Percentiles rank a stretch among this genome's conserved stretches.
Conservation (phyloP, 1,284 basidiomycete genomes). For the Naganishia sp. region DNA sequence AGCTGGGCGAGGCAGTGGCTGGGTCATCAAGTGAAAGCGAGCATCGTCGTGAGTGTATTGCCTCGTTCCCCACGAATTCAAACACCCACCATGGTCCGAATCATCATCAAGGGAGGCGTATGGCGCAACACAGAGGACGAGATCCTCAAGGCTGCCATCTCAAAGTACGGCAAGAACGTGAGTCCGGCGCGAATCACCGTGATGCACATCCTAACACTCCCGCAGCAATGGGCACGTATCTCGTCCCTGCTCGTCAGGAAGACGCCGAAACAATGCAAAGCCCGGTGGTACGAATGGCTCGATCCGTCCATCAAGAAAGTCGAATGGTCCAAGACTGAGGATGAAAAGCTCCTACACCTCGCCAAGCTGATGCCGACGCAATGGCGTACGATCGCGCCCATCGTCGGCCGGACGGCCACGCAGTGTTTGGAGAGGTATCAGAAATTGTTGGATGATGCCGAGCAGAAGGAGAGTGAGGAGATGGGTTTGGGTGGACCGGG, state of each 20-base stretch:
- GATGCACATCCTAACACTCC: neutral
- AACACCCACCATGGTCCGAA: conserved; percentile 61
- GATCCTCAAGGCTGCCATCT: conserved; percentile 94
- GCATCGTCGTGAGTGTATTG: too few species aligned
- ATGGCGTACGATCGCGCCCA: conserved; percentile 98
- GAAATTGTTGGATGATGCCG: conserved; percentile 94
- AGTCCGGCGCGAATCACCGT: conserved; percentile 37
- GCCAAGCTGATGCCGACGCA: conserved; percentile 99
- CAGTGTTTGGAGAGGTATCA: conserved; percentile 99
- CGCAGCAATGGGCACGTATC: conserved; percentile 80
- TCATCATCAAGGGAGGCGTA: conserved; percentile 89
- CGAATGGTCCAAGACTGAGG: conserved; percentile 97
- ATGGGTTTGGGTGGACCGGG: conserved; percentile 82
- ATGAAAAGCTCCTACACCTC: conserved; percentile 96
- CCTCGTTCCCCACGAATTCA: neutral
- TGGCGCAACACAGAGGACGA: conserved; percentile 73
- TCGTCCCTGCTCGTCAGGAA: conserved; percentile 96
- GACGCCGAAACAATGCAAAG: conserved; percentile 99
- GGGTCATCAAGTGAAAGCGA: too few species aligned
- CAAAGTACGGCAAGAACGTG: conserved; percentile 95
- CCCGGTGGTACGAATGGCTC: conserved; percentile 97
- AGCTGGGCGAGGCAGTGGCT: too few species aligned
- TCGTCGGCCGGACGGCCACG: conserved; percentile 97
- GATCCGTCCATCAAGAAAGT: conserved; percentile 99
- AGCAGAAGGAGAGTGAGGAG: conserved; percentile 90